Percentiles rank a stretch among this genome's conserved stretches.
Evolutionary conservation across 345 rosid species (phyloP).

Genomic region (Nephelium lappaceum): DNA sequence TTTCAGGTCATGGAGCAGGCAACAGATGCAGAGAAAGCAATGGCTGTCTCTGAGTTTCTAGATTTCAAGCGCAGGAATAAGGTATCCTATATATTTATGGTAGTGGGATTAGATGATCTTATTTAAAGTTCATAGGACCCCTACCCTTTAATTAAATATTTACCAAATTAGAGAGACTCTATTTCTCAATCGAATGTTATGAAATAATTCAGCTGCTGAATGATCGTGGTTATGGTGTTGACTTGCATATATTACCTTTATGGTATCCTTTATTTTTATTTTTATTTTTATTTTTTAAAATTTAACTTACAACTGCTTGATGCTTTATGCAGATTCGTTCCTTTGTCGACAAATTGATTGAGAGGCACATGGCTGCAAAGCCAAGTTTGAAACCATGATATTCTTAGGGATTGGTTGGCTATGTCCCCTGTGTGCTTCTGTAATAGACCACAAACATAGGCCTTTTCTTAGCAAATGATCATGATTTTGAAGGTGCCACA

Average conservation of each 20-base stretch:
- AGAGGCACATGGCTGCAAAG: conserved; percentile 71
- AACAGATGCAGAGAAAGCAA: conserved; percentile 85
- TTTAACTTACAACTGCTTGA: conserved; percentile 16
- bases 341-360: conserved; percentile 95
- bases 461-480: conserved; percentile 30
- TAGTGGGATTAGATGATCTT: not conserved
- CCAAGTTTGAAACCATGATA: conserved; percentile 60
- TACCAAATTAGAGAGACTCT: not conserved
- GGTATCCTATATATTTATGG: conserved; percentile 41
- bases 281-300: not conserved
- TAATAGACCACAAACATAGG: conserved; percentile 14
- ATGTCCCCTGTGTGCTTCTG: conserved; percentile 22
- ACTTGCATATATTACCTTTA: not conserved
- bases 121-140: not conserved
- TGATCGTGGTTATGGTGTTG: not conserved
- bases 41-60: conserved; percentile 87
- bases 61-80: conserved; percentile 96
- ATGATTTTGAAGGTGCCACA: conserved; percentile 26
- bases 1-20: conserved; percentile 96
- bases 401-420: conserved; percentile 31
- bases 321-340: conserved; percentile 84
- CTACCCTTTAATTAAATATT: conserved; percentile 7
- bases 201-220: not conserved
- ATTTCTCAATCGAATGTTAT: not conserved
- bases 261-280: conserved; percentile 18